Evolutionary conservation across 2,329 filamentous ascomycete genomes (phyloP).

Genomic region (Aspergillus puulaauensis): DNA sequence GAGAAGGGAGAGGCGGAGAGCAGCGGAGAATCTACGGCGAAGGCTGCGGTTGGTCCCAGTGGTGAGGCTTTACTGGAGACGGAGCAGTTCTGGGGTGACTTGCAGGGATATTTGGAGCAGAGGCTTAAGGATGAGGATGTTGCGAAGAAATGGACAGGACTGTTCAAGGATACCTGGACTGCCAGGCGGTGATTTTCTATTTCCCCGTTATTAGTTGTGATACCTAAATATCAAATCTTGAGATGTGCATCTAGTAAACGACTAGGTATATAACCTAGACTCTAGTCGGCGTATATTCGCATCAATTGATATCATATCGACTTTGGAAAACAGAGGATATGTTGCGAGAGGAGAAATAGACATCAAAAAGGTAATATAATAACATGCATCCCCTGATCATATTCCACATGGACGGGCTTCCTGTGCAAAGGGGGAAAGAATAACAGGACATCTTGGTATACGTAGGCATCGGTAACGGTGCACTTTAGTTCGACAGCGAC

Average conservation of each 20-base stretch:
- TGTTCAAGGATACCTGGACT: slow-evolving; percentile 71
- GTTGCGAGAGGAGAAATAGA: neutral
- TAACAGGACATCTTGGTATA: slow-evolving; percentile 7
- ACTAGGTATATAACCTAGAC: neutral
- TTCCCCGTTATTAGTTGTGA: slow-evolving; percentile 1
- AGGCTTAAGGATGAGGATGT: slow-evolving; percentile 69
- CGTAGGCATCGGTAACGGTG: neutral
- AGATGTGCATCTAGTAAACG: neutral
- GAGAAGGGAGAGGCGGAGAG: slow-evolving; percentile 31
- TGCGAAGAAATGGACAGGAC: slow-evolving; percentile 62
- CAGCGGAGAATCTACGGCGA: slow-evolving; percentile 20
- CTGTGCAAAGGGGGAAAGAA: slow-evolving; percentile 3
- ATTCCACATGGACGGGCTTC: slow-evolving; percentile 5
- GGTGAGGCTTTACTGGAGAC: slow-evolving; percentile 63
- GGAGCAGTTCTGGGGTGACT: slow-evolving; percentile 81
- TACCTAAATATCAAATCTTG: slow-evolving; percentile 8
- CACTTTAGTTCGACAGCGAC: neutral
- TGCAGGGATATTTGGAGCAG: slow-evolving; percentile 77
- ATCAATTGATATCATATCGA: slow-evolving; percentile 2
- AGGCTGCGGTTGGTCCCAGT: slow-evolving; percentile 54
- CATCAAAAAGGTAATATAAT: slow-evolving; percentile 11
- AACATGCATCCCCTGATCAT: slow-evolving; percentile 10
- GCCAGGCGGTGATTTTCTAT: slow-evolving; percentile 14
- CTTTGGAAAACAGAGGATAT: neutral
- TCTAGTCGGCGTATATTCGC: neutral